Percentiles rank a stretch among this genome's conserved stretches.
Evolutionary conservation across 495 filamentous ascomycete genomes (phyloP).

Genomic region (Umbilicaria muhlenbergii): DNA sequence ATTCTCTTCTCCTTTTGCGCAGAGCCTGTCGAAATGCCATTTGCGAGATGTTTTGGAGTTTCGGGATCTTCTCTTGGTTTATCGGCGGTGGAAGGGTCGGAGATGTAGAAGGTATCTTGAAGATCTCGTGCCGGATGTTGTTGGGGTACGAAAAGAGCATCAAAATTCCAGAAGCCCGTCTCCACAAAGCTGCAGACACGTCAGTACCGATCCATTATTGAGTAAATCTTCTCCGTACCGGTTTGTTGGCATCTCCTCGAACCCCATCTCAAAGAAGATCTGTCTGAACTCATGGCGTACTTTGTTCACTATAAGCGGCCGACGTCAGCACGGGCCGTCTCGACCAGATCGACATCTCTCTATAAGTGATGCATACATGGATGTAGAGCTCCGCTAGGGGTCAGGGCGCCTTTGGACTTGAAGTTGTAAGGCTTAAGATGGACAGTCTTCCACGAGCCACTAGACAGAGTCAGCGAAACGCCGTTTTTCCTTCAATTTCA

Average conservation of each 20-base stretch:
- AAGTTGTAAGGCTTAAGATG: conserved; percentile 97
- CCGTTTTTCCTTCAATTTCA: background rate
- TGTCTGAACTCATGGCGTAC: conserved; percentile 85
- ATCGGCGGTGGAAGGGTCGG: conserved; percentile 65
- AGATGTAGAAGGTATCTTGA: conserved; percentile 97
- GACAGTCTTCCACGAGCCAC: conserved; percentile 67
- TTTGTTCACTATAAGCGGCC: conserved; percentile 50
- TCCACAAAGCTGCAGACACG: conserved; percentile 57
- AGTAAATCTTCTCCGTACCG: conserved; percentile 18
- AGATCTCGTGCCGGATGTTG: conserved; percentile 93
- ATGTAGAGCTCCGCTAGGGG: conserved; percentile 74
- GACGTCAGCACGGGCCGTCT: background rate
- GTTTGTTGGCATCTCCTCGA: conserved; percentile 71
- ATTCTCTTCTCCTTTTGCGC: conserved; percentile 19
- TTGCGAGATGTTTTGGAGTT: conserved; percentile 18
- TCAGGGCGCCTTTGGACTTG: conserved; percentile 68
- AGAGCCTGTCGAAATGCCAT: conserved; percentile 4
- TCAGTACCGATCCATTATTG: conserved; percentile 14
- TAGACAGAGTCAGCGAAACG: conserved; percentile 15
- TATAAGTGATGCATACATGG: conserved; percentile 29
- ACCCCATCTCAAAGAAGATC: conserved; percentile 93
- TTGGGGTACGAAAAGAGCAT: conserved; percentile 91
- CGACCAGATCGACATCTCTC: background rate
- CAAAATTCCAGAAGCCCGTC: conserved; percentile 98
- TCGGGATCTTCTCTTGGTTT: conserved; percentile 56